Evolutionary conservation across 306 rosid genomes (phyloP), one percentile per base, ranked within the genome.

Genomic region (Corylus avellana): DNA sequence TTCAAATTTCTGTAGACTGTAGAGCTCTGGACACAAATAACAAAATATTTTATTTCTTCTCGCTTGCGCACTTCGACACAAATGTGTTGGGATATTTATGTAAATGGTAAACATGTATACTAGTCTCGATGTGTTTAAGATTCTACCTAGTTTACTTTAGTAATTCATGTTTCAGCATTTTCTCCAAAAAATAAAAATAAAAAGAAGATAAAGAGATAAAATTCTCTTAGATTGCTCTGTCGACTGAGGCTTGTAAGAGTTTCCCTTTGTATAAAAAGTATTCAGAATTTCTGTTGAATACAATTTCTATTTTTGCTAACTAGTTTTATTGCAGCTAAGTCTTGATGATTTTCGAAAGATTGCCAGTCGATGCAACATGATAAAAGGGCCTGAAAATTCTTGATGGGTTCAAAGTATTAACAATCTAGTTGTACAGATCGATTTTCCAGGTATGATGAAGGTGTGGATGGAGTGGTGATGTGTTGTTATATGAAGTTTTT

Each of bases 291-390:
- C n/a, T 37, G 7, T 18, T 18, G 72, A 39, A 68, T 68, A 17
- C 6, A 68, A 46, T 42, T 5, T 67, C 8, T 9, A 68, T 4
- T 42, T 49, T 68, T 44, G 22, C 14, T 68, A 1, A 6, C 61
- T 72, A 22, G 42, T 17, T 77, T 37, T 20, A 58, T 79, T 81
- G 91, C 97, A 92, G 98, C 74, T 91, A 71, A 91, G 83, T 75
- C 82, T 91, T 0, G 98, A 95, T 8, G 98, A 95, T 82, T 95
- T 92, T 72, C 87, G 84, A 75, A 88, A 86, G 88, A 91, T 95
- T 83, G 90, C 79, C 70, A 84, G 82, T 48, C 97, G 98, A 16
- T 95, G 98, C 87, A 89, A 91, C 85, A 73, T 95, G 92, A 87
- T 90, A 64, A 83, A 87, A 80, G 91, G 44, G 78, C 39, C 86